These are phyloP conservation scores for Eucalyptus camaldulensis DNA, from an alignment of 345 rosid genomes.

Conservation along the genomic window DNA sequence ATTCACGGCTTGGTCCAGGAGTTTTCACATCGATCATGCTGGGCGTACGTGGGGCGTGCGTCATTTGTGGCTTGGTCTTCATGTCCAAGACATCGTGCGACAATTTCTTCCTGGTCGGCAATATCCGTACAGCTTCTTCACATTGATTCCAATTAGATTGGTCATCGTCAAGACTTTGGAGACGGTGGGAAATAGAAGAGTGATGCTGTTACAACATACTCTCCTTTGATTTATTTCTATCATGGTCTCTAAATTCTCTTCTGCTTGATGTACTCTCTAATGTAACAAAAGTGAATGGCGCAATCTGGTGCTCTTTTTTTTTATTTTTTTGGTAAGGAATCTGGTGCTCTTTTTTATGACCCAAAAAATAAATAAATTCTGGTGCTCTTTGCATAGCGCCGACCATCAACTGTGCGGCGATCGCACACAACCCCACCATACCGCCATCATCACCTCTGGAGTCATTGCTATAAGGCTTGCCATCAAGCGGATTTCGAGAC, in stretches of 20 bases:
- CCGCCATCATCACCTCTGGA: background rate
- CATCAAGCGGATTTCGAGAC: background rate
- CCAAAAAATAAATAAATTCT: background rate
- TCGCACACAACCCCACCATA: background rate
- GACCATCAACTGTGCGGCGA: background rate
- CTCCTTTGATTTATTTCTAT: background rate
- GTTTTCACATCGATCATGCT: background rate
- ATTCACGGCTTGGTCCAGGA: background rate
- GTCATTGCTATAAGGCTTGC: background rate
- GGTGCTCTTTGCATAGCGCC: background rate
- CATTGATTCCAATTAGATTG: background rate
- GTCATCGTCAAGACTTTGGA: background rate
- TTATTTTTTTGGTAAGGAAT: too few species aligned
- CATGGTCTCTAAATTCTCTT: background rate
- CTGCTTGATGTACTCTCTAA: too few species aligned
- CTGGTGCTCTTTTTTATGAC: background rate
- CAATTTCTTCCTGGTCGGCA: background rate
- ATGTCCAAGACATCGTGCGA: background rate
- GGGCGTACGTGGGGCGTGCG: background rate
- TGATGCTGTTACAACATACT: background rate
- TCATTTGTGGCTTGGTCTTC: background rate
- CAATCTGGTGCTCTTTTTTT: background rate
- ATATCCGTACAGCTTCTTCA: background rate
- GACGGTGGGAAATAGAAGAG: background rate
- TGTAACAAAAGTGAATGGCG: background rate